Percentiles rank a stretch among this genome's conserved stretches.
phyloP scores from a whole-genome alignment of 106 monocot species.

The Dioscorea zingiberensis region DNA sequence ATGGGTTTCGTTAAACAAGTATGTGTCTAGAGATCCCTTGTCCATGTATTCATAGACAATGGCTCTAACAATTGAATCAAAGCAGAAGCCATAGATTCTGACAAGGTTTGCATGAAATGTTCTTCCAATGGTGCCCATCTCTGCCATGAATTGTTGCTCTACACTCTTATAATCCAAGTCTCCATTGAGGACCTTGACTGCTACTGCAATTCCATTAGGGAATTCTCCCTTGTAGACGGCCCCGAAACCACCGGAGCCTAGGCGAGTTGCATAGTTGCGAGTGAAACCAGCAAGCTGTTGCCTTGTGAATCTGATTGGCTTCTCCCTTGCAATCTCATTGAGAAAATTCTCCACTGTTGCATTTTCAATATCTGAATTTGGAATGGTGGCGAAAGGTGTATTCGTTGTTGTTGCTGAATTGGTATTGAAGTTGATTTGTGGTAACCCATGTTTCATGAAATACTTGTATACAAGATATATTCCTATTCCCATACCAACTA shows the following conservation, averaged over 20 bases:
- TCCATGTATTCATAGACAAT: conserved; percentile 8
- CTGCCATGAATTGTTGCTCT: conserved; percentile 16
- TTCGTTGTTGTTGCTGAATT: not conserved
- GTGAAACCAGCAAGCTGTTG: conserved; percentile 9
- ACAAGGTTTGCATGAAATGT: conserved; percentile 16
- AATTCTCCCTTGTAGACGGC: conserved; percentile 15
- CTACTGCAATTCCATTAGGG: conserved; percentile 7
- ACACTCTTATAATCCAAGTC: not conserved
- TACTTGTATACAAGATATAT: not conserved
- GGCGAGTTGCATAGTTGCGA: not conserved
- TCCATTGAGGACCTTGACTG: conserved; percentile 9
- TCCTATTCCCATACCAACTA: not conserved
- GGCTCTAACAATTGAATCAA: not conserved
- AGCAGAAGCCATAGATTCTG: conserved; percentile 18
- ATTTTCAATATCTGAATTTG: too few species aligned
- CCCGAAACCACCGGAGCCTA: conserved; percentile 18
- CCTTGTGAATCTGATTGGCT: conserved; percentile 9
- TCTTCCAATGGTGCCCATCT: conserved; percentile 4
- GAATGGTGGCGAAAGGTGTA: too few species aligned
- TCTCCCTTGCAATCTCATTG: conserved; percentile 1
- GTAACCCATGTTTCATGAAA: not conserved
- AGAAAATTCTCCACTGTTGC: conserved; percentile 13
- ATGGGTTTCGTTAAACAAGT: not conserved
- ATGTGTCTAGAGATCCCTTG: conserved; percentile 6
- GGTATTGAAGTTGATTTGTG: too few species aligned